Evolutionary conservation across 2,329 filamentous ascomycete species (phyloP), one percentile per base, ranked within the genome.

Genomic region (Microcyclosporella mali): DNA sequence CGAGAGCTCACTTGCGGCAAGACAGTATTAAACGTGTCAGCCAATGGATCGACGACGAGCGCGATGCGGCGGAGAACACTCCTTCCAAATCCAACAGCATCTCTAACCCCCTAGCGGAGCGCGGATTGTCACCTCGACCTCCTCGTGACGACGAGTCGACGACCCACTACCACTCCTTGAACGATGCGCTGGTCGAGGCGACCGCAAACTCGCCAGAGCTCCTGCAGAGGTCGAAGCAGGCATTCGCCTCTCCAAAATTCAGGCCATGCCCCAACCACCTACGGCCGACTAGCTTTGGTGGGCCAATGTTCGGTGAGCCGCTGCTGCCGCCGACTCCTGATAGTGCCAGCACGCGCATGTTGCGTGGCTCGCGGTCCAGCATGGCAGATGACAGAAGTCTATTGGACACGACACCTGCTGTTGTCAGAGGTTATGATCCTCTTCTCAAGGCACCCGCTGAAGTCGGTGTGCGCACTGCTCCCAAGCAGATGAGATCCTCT

Each of bases 21-120:
- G 58, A 61, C 46, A 63, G 61, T 49, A 63, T 63, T 45, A 61
- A 58, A 21, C 56, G 61, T 10, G 62, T 65, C 31, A 65, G 55
- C 36, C 57, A 59, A 32, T 65, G 62, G 62, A 62, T 65, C n/a
- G 51, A 56, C n/a, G 21, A 4, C 21, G 58, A 58, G 12, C 47
- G 53, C 12, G 50, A 58, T 17, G 49, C 37, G 10, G 39, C 42
- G 27, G 53, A 55, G n/a, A 45, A 48, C 3, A 61, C 60, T 30
- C 60, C 60, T 7, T 60, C 60, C 6, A 61, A 57, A 42, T 53
- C 54, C 3, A 56, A 55, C 31, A 43, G 40, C 17, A 49, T 56
- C 19, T 52, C 56, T n/a, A 46, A 55, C 17, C 53, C 50, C 2
- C 25, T 55, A 16, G 44, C 42, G 16, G 16, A 38, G 31, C 18